These are phyloP conservation scores for Neoboletus brunneissimus DNA, from an alignment of 768 basidiomycete species.

Conservation along the genomic window DNA sequence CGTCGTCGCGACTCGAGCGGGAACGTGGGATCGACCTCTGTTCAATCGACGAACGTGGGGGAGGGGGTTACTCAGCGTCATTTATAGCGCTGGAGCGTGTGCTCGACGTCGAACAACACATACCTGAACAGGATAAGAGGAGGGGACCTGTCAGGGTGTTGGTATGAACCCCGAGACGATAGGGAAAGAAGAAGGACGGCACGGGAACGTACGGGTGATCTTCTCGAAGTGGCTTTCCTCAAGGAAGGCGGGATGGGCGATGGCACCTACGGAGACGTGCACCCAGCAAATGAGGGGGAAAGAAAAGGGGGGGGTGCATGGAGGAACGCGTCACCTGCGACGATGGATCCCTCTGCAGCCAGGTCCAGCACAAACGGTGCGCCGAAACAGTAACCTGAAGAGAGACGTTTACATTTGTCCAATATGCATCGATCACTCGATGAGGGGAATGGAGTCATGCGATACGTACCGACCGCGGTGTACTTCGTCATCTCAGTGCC, in stretches of 20 bases:
- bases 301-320: neutral
- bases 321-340: constrained; percentile 37
- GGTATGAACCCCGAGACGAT: neutral
- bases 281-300: neutral
- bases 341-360: constrained; percentile 40
- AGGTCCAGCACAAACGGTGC: constrained; percentile 48
- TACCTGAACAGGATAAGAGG: too few relatives aligned
- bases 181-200: neutral
- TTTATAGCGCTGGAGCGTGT: too few relatives aligned
- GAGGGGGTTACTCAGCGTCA: too few relatives aligned
- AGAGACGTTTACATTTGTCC: too few relatives aligned
- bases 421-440: too few relatives aligned
- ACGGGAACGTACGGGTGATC: constrained; percentile 38
- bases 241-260: constrained; percentile 51
- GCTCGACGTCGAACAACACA: too few relatives aligned
- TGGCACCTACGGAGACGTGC: constrained; percentile 33
- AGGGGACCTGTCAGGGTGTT: too few relatives aligned
- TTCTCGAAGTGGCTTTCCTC: constrained; percentile 53
- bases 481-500: constrained; percentile 38
- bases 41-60: too few relatives aligned
- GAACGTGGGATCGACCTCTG: constrained; percentile 53
- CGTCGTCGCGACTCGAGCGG: constrained; percentile 45
- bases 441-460: neutral
- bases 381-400: constrained; percentile 55
- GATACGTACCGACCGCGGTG: constrained; percentile 41